Conservation (phyloP, 352 stramenopile genomes). For the Phytophthora cactorum region DNA sequence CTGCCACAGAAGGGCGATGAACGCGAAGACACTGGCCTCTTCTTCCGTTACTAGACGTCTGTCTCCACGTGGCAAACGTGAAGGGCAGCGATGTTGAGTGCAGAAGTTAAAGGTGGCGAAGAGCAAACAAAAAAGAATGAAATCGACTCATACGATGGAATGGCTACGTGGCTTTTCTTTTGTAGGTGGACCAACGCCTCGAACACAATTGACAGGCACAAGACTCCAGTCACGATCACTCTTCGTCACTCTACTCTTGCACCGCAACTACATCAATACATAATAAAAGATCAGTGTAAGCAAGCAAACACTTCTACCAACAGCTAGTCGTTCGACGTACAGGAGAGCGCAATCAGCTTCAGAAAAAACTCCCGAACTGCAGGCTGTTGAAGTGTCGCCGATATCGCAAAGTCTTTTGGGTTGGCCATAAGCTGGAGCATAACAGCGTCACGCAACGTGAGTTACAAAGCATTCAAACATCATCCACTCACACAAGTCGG, state of each 20-base stretch:
- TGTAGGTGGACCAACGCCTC: slow-evolving; percentile 5
- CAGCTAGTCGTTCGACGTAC: slow-evolving; percentile 26
- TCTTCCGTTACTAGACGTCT: slow-evolving; percentile 89
- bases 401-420: slow-evolving; percentile 47
- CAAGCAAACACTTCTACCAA: not conserved
- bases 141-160: slow-evolving; percentile 37
- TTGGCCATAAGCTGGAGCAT: slow-evolving; percentile 59
- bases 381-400: slow-evolving; percentile 39
- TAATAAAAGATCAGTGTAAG: slow-evolving; percentile 4
- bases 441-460: slow-evolving; percentile 4
- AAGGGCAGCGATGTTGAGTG: slow-evolving; percentile 16
- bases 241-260: slow-evolving; percentile 32
- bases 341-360: slow-evolving; percentile 68
- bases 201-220: not conserved
- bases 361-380: slow-evolving; percentile 65
- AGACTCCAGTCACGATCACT: slow-evolving; percentile 7
- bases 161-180: slow-evolving; percentile 9
- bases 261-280: slow-evolving; percentile 32
- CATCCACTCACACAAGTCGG: not conserved
- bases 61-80: slow-evolving; percentile 7
- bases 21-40: slow-evolving; percentile 83
- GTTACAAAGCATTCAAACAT: not conserved
- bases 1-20: slow-evolving; percentile 73
- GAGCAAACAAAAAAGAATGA: slow-evolving; percentile 45
- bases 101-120: slow-evolving; percentile 28